Conservation (phyloP, 257 asterid genomes). For the Penstemon newberryi region DNA sequence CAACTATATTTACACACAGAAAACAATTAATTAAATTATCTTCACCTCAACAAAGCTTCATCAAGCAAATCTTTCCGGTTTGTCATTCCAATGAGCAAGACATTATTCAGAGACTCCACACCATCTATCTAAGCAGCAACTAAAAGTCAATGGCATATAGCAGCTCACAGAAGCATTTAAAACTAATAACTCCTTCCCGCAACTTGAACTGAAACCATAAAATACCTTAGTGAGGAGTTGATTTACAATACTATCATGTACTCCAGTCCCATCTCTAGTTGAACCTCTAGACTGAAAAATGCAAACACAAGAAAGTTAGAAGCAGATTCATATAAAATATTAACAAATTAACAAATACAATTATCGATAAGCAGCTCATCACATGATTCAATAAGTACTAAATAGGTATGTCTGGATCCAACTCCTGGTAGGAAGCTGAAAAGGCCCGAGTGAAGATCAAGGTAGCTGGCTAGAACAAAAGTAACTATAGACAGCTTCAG, state of each 20-base stretch:
- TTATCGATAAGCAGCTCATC: slow-evolving; percentile 19
- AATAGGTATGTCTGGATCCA: slow-evolving; percentile 19
- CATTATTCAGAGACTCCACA: slow-evolving; percentile 97
- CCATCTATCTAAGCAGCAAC: slow-evolving; percentile 84
- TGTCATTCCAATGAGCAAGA: slow-evolving; percentile 98
- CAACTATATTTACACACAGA: slow-evolving; percentile 14
- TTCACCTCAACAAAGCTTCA: slow-evolving; percentile 96
- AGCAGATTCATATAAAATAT: slow-evolving; percentile 14
- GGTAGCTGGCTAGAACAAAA: slow-evolving; percentile 1
- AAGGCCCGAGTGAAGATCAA: slow-evolving; percentile 10
- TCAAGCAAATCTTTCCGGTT: slow-evolving; percentile 96
- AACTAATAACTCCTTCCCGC: slow-evolving; percentile 15
- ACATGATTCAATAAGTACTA: slow-evolving; percentile 21
- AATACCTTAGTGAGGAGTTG: slow-evolving; percentile 97
- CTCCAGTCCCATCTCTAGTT: slow-evolving; percentile 99
- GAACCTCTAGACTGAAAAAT: slow-evolving; percentile 93
- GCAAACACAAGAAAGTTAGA: slow-evolving; percentile 30
- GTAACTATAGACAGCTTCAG: slow-evolving; percentile 17
- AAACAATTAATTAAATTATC: slow-evolving; percentile 22
- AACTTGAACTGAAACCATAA: slow-evolving; percentile 28
- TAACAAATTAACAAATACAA: slow-evolving; percentile 18
- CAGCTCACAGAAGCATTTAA: slow-evolving; percentile 22
- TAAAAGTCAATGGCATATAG: slow-evolving; percentile 25
- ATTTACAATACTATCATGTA: slow-evolving; percentile 97
- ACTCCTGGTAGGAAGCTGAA: slow-evolving; percentile 13